Evolutionary conservation across 176 grass and related monocot genomes (phyloP), one percentile per base, ranked within the genome.

Genomic region (Paspalum vaginatum): DNA sequence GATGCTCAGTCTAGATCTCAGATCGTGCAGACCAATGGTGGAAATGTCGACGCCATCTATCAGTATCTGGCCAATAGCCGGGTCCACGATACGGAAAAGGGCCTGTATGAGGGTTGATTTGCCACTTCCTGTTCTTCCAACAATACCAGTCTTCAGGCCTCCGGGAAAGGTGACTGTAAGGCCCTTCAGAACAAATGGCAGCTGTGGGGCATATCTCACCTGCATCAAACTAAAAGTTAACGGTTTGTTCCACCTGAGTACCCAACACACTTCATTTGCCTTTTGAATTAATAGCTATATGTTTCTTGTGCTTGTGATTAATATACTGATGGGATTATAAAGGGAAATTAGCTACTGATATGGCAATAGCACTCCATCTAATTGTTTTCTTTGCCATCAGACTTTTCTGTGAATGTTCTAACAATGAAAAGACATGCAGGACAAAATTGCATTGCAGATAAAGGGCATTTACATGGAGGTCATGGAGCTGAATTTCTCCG

Each of bases 41-140:
- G 85, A 91, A 70, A 98, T 92, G 80, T 98, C 88, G 0, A 93
- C 53, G 16, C 82, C 79, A 13, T 98, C 95, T 46, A 98, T 86
- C 37, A 94, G 68, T 87, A 93, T 92, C 41, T 87, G 78, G 22
- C 95, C 92, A 13, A 76, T 65, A 49, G 88, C 86, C 64, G 95
- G 95, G 46, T 98, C 95, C 9, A 98, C 89, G 7, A 98, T 88
- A 16, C 95, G 87, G 72, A 98, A 98, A 18, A 98, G 85, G 48
- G 88, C 84, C 73, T 93, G 94, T 78, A 97, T 97, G 70, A 97
- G 77, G 46, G 94, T 97, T 25, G 95, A 94, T 80, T 98, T 98
- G 68, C 95, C 95, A 62, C 92, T 93, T 54, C 95, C 95, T 37
- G 95, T 98, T 68, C 95, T 89, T 74, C 95, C 95, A 39, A 98